These are phyloP conservation scores for Cornus florida DNA, from an alignment of 148 eudicot genomes.

Conservation along the genomic window DNA sequence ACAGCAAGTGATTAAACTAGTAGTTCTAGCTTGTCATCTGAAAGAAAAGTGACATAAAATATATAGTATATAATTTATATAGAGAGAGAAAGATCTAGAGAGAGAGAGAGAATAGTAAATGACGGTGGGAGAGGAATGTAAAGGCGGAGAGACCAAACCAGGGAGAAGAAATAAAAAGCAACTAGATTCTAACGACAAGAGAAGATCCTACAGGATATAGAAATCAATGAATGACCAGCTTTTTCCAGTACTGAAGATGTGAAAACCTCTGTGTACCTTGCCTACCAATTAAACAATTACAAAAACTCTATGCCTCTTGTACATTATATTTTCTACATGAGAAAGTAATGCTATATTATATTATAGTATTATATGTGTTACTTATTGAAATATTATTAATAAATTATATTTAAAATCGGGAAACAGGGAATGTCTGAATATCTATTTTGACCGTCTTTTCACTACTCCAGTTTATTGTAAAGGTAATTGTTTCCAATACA, in stretches of 20 bases:
- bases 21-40: not conserved
- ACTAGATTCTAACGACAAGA: slow-evolving; percentile 22
- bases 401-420: not conserved
- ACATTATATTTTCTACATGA: not conserved
- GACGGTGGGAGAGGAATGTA: slow-evolving; percentile 9
- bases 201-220: slow-evolving; percentile 21
- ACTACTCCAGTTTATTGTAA: too few relatives aligned
- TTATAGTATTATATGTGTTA: not conserved
- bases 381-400: not conserved
- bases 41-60: not conserved
- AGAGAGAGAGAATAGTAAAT: not conserved
- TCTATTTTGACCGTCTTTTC: too few relatives aligned
- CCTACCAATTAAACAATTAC: too few relatives aligned
- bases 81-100: not conserved
- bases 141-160: slow-evolving; percentile 12
- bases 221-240: slow-evolving; percentile 7
- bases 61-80: too few relatives aligned
- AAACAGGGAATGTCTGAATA: not conserved
- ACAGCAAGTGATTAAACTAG: not conserved
- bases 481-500: too few relatives aligned
- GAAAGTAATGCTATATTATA: not conserved
- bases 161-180: not conserved
- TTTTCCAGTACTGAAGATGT: not conserved
- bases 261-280: not conserved
- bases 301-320: not conserved